Evolutionary conservation across 2,329 filamentous ascomycete species (phyloP).

Genomic region (Colletotrichum siamense): DNA sequence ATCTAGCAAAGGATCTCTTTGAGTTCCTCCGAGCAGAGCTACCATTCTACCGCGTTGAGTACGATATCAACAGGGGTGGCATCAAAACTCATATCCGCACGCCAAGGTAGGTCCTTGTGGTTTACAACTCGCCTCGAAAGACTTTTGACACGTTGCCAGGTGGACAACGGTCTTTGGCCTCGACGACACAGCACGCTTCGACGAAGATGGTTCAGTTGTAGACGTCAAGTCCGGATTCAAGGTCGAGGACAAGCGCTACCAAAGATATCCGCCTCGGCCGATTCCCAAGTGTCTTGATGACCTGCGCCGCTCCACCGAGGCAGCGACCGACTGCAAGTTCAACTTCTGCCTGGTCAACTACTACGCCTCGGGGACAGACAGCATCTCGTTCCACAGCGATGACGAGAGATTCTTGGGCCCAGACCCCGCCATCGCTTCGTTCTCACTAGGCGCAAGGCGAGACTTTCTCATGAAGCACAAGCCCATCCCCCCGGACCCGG

Average conservation of each 20-base stretch:
- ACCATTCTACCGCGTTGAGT: slow-evolving; percentile 78
- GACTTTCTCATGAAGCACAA: slow-evolving; percentile 86
- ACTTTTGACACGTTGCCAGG: slow-evolving; percentile 19
- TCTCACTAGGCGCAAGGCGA: slow-evolving; percentile 73
- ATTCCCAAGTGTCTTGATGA: slow-evolving; percentile 73
- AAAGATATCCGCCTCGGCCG: slow-evolving; percentile 66
- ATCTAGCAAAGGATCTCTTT: slow-evolving; percentile 66
- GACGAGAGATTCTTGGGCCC: slow-evolving; percentile 78
- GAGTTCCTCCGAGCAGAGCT: slow-evolving; percentile 73
- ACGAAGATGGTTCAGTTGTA: slow-evolving; percentile 44
- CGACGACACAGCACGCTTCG: slow-evolving; percentile 68
- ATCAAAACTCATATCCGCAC: slow-evolving; percentile 66
- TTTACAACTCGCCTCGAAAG: neutral
- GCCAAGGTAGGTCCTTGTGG: slow-evolving; percentile 40
- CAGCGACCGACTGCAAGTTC: slow-evolving; percentile 69
- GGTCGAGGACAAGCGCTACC: slow-evolving; percentile 58
- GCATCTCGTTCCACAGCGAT: slow-evolving; percentile 81
- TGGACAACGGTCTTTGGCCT: slow-evolving; percentile 64
- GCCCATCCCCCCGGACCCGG: slow-evolving; percentile 46
- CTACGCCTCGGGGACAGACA: slow-evolving; percentile 78
- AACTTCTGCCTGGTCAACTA: slow-evolving; percentile 87
- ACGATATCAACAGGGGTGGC: slow-evolving; percentile 71
- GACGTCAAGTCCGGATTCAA: slow-evolving; percentile 46
- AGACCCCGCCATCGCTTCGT: slow-evolving; percentile 75
- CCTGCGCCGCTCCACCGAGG: slow-evolving; percentile 68